Percentiles rank a stretch among this genome's conserved stretches.
phyloP scores from a whole-genome alignment of 139 green algal genomes.

The Zygnema circumcarinatum region DNA sequence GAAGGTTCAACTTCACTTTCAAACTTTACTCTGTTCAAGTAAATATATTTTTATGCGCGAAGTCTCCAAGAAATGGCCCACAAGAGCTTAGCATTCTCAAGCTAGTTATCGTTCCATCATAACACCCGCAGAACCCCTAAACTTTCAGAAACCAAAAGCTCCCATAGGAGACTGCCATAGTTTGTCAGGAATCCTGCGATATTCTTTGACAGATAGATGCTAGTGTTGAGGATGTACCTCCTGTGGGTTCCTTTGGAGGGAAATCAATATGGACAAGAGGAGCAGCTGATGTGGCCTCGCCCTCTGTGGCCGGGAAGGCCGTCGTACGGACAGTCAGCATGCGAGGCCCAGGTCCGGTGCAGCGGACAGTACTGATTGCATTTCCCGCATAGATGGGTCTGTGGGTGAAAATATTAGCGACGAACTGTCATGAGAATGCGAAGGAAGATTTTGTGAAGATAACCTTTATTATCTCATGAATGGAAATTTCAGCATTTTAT shows the following conservation, averaged over 20 bases:
- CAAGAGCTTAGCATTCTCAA: too few relatives aligned
- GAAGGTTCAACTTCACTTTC: background rate
- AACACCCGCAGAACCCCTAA: too few relatives aligned
- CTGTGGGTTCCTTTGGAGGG: background rate
- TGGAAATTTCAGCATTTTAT: background rate
- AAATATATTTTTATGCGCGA: background rate
- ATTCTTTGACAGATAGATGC: too few relatives aligned
- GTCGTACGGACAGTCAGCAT: conserved; percentile 82
- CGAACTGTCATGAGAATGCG: background rate
- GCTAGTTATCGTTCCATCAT: too few relatives aligned
- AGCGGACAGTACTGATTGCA: conserved; percentile 78
- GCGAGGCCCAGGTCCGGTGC: conserved; percentile 38
- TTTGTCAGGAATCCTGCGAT: too few relatives aligned
- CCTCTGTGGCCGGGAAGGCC: conserved; percentile 68
- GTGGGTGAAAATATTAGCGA: background rate
- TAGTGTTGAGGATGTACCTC: too few relatives aligned
- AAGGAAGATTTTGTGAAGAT: background rate
- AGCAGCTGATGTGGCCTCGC: background rate
- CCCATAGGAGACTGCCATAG: too few relatives aligned
- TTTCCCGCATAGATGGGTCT: conserved; percentile 88
- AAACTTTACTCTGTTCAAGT: background rate
- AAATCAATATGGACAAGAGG: background rate
- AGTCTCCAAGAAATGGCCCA: background rate
- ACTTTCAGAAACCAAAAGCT: conserved; percentile 1
- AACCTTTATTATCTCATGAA: background rate